phyloP scores from a whole-genome alignment of 2,329 filamentous ascomycete genomes.

The Xylariomycetidae sp. region DNA sequence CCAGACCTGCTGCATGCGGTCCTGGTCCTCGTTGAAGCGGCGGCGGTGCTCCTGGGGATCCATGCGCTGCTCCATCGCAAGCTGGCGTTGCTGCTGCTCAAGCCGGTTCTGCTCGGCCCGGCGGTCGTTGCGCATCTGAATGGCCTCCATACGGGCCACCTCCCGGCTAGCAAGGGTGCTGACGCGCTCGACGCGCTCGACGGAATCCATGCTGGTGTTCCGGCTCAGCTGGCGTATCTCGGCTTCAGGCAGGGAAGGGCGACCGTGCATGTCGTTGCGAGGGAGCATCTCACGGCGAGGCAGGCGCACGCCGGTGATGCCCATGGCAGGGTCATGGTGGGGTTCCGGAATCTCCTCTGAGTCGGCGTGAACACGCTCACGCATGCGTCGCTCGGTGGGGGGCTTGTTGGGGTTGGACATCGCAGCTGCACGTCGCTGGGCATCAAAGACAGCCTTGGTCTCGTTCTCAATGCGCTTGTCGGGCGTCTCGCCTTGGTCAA shows the following conservation, averaged over 20 bases:
- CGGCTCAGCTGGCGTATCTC: slow-evolving; percentile 31
- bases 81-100: neutral
- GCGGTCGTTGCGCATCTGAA: slow-evolving; percentile 44
- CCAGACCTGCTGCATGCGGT: slow-evolving; percentile 51
- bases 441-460: slow-evolving; percentile 44
- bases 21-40: slow-evolving; percentile 44
- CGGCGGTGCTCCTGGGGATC: slow-evolving; percentile 20
- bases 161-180: slow-evolving; percentile 45
- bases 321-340: slow-evolving; percentile 6
- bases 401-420: slow-evolving; percentile 12
- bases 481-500: slow-evolving; percentile 46
- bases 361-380: slow-evolving; percentile 4
- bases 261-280: slow-evolving; percentile 19
- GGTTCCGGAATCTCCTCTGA: slow-evolving; percentile 14
- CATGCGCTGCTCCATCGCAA: neutral
- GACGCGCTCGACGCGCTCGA: slow-evolving; percentile 46
- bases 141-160: slow-evolving; percentile 44
- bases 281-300: slow-evolving; percentile 31
- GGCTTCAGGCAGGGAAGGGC: slow-evolving; percentile 4
- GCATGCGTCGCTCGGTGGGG: neutral
- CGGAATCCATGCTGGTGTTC: slow-evolving; percentile 23
- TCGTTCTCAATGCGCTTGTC: slow-evolving; percentile 46
- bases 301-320: slow-evolving; percentile 23
- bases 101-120: slow-evolving; percentile 32
- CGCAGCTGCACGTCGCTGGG: slow-evolving; percentile 37